These are phyloP conservation scores for Crataegus laevigata DNA, from an alignment of 306 rosid species.

Conservation along the genomic window DNA sequence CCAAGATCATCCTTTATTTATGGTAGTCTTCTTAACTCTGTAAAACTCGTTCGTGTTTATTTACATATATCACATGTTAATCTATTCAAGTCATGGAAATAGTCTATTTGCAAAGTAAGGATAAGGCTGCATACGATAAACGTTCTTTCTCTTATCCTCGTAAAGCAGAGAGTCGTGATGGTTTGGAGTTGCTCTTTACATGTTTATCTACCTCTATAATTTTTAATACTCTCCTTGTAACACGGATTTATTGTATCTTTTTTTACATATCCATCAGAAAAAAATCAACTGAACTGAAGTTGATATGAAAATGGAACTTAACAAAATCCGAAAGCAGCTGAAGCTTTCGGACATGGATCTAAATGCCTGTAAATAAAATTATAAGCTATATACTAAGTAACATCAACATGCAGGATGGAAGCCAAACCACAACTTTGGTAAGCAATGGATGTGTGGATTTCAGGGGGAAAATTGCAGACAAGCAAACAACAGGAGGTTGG, in stretches of 20 bases:
- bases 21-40: neutral
- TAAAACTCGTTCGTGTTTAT: too few species aligned
- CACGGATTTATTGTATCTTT: too few species aligned
- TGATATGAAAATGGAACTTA: neutral
- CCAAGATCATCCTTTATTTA: neutral
- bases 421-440: slow-evolving; percentile 15
- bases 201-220: too few species aligned
- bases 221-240: too few species aligned
- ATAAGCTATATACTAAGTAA: neutral
- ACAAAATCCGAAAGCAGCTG: neutral
- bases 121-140: too few species aligned
- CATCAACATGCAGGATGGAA: slow-evolving; percentile 17
- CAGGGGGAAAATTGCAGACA: slow-evolving; percentile 38
- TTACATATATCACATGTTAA: too few species aligned
- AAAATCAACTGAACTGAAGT: neutral
- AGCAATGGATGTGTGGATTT: slow-evolving; percentile 44
- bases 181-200: too few species aligned
- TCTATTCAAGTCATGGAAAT: too few species aligned
- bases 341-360: neutral
- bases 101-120: too few species aligned
- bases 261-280: neutral
- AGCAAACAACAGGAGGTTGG: slow-evolving; percentile 50
- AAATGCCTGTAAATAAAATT: neutral
- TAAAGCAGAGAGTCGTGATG: too few species aligned
- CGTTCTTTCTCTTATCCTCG: too few species aligned